phyloP scores from a whole-genome alignment of 305 asterid species.

The Fraxinus baroniana region DNA sequence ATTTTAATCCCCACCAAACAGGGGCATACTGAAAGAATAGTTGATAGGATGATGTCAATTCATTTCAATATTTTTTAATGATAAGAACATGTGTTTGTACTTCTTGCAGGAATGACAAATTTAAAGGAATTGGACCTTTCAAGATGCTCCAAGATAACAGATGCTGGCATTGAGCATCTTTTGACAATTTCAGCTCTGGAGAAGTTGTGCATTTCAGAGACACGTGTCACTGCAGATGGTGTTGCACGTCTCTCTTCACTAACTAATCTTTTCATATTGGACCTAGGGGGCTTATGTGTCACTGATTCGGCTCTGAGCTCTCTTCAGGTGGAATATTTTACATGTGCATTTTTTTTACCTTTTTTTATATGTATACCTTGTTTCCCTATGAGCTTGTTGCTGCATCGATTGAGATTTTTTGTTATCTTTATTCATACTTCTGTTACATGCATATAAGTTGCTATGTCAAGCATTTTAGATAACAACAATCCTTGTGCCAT shows the following conservation, averaged over 20 bases:
- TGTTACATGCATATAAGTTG: background rate
- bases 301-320: slow-evolving; percentile 66
- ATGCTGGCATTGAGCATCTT: slow-evolving; percentile 75
- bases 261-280: slow-evolving; percentile 56
- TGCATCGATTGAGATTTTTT: background rate
- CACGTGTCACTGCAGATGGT: slow-evolving; percentile 76
- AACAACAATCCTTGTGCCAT: background rate
- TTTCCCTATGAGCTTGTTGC: slow-evolving; percentile 11
- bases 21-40: background rate
- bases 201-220: slow-evolving; percentile 77
- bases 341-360: background rate
- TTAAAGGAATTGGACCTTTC: slow-evolving; percentile 79
- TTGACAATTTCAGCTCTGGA: slow-evolving; percentile 60
- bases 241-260: slow-evolving; percentile 58
- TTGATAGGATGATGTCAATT: slow-evolving; percentile 1
- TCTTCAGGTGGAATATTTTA: slow-evolving; percentile 57
- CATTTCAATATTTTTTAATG: background rate
- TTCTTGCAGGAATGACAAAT: slow-evolving; percentile 62
- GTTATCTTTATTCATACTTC: background rate
- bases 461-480: background rate
- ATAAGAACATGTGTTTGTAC: slow-evolving; percentile 6
- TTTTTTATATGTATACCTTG: slow-evolving; percentile 3
- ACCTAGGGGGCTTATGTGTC: slow-evolving; percentile 84
- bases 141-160: slow-evolving; percentile 75
- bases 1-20: too few species aligned